Conservation (phyloP, 140 eudicot genomes). For the Stevia rebaudiana region DNA sequence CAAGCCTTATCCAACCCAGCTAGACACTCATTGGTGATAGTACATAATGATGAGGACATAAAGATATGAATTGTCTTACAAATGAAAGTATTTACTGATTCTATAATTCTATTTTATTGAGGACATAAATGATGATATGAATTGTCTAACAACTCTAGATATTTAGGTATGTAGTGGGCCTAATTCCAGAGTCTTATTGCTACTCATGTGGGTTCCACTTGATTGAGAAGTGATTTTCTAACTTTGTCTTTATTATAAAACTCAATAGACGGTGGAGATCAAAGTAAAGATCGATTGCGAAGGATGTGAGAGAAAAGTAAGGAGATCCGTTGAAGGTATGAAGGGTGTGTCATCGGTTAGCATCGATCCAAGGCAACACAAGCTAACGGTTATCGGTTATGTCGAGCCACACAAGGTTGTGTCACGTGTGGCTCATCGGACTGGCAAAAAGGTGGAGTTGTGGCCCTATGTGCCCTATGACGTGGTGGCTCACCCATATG, state of each 20-base stretch:
- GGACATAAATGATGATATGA: background rate
- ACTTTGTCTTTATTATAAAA: background rate
- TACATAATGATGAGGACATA: too few relatives aligned
- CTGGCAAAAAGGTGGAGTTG: slow-evolving; percentile 84
- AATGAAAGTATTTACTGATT: too few relatives aligned
- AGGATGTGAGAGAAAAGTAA: slow-evolving; percentile 73
- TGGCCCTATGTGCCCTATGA: slow-evolving; percentile 99
- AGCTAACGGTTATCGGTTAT: slow-evolving; percentile 71
- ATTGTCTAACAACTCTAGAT: slow-evolving; percentile 17
- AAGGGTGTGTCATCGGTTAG: slow-evolving; percentile 69
- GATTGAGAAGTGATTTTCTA: background rate
- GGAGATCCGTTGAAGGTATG: slow-evolving; percentile 85
- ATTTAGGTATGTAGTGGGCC: slow-evolving; percentile 17
- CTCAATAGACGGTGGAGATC: slow-evolving; percentile 67
- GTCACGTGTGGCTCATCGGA: slow-evolving; percentile 68
- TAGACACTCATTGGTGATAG: too few relatives aligned
- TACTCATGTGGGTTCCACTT: background rate
- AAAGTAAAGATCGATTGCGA: slow-evolving; percentile 80
- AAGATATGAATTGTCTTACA: too few relatives aligned
- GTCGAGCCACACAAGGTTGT: slow-evolving; percentile 84
- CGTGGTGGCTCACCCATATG: slow-evolving; percentile 77
- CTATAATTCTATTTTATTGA: too few relatives aligned
- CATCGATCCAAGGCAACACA: slow-evolving; percentile 60
- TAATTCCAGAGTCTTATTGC: background rate
- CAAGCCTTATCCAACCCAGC: too few relatives aligned